Conservation (phyloP, 805 yeast species). For the Monosporozyma solicola region DNA sequence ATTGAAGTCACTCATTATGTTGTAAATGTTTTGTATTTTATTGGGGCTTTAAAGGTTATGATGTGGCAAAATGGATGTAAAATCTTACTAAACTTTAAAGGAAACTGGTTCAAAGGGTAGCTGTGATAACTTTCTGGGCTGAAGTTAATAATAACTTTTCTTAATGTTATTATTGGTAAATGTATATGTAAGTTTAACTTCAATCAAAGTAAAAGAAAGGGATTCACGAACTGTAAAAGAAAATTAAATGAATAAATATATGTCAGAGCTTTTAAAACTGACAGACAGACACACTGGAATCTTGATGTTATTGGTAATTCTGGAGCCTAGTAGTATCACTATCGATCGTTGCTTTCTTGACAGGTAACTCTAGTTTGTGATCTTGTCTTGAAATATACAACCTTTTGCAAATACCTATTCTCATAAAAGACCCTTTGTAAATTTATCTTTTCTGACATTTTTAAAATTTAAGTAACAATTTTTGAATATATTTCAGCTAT, state of each 20-base stretch:
- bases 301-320: neutral
- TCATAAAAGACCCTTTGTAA: neutral
- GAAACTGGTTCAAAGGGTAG: too few species aligned
- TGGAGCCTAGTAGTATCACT: neutral
- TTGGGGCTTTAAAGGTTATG: neutral
- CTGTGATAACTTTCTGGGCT: too few species aligned
- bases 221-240: neutral
- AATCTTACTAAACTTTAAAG: neutral
- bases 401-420: too few species aligned
- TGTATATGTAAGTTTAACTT: neutral
- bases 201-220: neutral
- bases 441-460: too few species aligned
- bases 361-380: neutral
- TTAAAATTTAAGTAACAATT: too few species aligned
- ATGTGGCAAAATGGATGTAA: neutral
- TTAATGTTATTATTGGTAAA: neutral
- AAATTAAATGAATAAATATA: neutral
- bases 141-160: too few species aligned
- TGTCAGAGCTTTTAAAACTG: neutral
- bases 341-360: neutral
- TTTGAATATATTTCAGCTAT: too few species aligned
- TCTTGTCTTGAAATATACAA: neutral
- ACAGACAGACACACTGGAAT: neutral
- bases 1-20: neutral
- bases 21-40: neutral